Evolutionary conservation across 1,284 basidiomycete genomes (phyloP), one percentile per base, ranked within the genome.

Genomic region (Abortiporus biennis): DNA sequence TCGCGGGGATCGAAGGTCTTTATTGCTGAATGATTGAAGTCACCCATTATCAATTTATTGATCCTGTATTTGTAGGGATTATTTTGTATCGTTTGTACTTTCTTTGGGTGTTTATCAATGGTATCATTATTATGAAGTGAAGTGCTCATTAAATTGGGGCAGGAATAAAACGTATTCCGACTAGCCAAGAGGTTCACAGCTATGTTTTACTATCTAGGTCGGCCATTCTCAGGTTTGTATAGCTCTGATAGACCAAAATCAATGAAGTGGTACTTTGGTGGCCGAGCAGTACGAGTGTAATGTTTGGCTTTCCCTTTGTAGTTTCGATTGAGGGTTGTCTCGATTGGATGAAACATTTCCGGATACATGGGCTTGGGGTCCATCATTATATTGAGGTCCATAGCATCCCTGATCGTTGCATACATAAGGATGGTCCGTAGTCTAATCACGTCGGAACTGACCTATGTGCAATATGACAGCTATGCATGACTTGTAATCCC

Each of bases 231-330:
- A 1, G 45, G 27, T 15, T 42, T 23, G 29, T 48, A 58, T 37
- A 42, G 50, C 12, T 58, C 49, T 12, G 68, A 68, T 6, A 66
- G 38, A 0, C 65, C 66, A 21, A 68, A 71, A 40, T 70, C 60
- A n/a, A 54, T 54, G 38, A 52, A 51, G 33, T 60, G 60, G 39
- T 68, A 68, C 34, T 49, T 57, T 2, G 54, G 45, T 0, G 61
- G 59, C 4, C 45, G 47, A 22, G 50, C 44, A 0, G 61, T 66
- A 2, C 65, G 56, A 8, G 55, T 49, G 45, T 50, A 46, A 41
- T 57, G 48, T 43, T 53, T 55, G 13, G 59, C 58, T 15, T 36
- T 41, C n/a, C 48, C 45, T 16, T 39, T 50, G 8, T 42, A 46
- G 35, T 59, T 51, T 4, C 43, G 54, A 8, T 37, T 52, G 38